Evolutionary conservation across 108 stramenopile genomes (phyloP).

Genomic region (Nannochloropsis gaditana): DNA sequence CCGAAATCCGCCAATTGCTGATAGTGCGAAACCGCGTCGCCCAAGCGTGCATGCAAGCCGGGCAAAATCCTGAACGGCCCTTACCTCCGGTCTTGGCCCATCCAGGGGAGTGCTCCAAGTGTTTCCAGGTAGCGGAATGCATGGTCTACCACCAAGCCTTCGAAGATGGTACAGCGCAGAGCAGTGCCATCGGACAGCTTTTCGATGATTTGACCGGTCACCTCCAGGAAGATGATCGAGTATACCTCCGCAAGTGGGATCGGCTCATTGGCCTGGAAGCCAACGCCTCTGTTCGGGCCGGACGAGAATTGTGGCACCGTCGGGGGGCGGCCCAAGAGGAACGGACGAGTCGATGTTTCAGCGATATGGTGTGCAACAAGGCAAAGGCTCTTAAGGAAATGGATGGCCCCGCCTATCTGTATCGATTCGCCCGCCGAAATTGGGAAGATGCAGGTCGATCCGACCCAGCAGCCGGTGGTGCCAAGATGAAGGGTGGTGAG

Average conservation of each 20-base stretch:
- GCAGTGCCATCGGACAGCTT: conserved; percentile 28
- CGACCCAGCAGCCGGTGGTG: background rate
- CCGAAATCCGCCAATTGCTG: conserved; percentile 28
- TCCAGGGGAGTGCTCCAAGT: conserved; percentile 26
- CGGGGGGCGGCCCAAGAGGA: background rate
- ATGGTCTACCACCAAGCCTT: conserved; percentile 35
- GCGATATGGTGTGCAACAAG: conserved; percentile 7
- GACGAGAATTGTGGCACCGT: background rate
- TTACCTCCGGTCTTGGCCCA: conserved; percentile 25
- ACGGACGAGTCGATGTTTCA: background rate
- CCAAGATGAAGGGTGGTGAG: background rate
- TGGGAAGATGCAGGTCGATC: background rate
- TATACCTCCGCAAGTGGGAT: background rate
- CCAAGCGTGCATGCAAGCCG: background rate
- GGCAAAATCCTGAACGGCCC: conserved; percentile 5
- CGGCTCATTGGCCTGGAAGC: background rate
- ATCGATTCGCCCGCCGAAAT: background rate
- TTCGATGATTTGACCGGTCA: conserved; percentile 23
- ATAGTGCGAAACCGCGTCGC: conserved; percentile 36
- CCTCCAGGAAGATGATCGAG: background rate
- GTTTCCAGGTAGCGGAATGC: conserved; percentile 39
- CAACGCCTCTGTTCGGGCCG: background rate
- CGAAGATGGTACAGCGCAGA: conserved; percentile 27
- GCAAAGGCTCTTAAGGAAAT: background rate
- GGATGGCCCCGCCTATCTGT: background rate